Base-by-base conservation (phyloP, 805 yeast genomes). In the Starmerella tilneyi region DNA sequence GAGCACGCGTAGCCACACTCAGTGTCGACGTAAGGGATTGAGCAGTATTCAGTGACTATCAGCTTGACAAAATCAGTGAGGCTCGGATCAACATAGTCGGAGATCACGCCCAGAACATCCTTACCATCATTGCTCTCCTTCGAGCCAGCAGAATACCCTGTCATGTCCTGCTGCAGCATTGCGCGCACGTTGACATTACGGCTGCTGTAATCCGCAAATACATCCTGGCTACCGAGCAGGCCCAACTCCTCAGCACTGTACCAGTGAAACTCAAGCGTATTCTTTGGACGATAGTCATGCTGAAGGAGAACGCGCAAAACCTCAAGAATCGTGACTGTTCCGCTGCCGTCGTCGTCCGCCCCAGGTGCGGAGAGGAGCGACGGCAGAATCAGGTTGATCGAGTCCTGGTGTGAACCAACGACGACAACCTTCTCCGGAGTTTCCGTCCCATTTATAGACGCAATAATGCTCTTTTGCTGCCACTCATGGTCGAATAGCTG, bases 241-340 rank as follows among this genome's bases (percentile, higher is more conserved):
- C 96, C 96, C 49, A 84, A 86, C 69, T 89, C 97, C 66, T 89
- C 97, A 1, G 94, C 97, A 22, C 94, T 76, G 66, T 85, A 89
- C 71, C 85, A 89, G 64, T 89, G 97, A 67, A 89, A 88, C 61
- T 89, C 94, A 16, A 89, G 63, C 0, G 94, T 76, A 63, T 85
- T 84, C 34, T 72, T 64, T 12, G 88, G 85, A 47, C 64, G 56
- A 53, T 71, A 71, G 0, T 68, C 65, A 20, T 62, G 50, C 28
- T 64, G 67, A 7, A 73, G 62, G 22, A 84, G 64, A 13, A 82
- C 63, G 52, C 92, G 71, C 55, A 86, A 71, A 1, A 86, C 77
- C 61, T 86, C 94, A 44, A 86, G 62, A 26, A 75, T 73, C 2
- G 94, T 80, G 4, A 81, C 78, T 4, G 88, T 80, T 9, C 96